Base-by-base conservation (phyloP, 768 basidiomycete genomes). In the Phlegmacium glaucopus region DNA sequence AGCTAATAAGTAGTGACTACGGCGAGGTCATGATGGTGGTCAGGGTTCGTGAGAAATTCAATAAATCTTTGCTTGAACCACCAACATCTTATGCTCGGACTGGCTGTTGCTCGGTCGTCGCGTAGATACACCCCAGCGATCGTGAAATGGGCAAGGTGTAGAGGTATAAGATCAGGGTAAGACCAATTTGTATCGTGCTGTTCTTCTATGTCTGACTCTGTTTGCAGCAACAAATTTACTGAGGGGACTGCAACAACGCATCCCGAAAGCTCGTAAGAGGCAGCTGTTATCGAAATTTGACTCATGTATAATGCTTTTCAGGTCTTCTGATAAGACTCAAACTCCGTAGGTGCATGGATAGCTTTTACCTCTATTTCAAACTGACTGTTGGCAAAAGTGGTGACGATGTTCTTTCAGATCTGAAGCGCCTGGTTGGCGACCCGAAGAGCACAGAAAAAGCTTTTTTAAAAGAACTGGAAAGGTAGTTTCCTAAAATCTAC, bases 81-180 rank as follows among this genome's bases (percentile, higher is more conserved):
- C 51, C 27, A 53, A 49, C 47, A 51, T 49, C 39, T 45, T 11
- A 60, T 60, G 59, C 42, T 58, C 35, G 56, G 56, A 46, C 54
- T 61, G 15, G 49, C 55, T 36, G 41, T 47, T 25, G 48, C 47
- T 48, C 52, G 56, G 39, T 54, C 59, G 16, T 49, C 56, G 37
- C 54, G 50, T 18, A 50, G 52, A 46, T 54, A 45, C 16, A 34
- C 44, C 15, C 47, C 54, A 18, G 40, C 45, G 5, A 34, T 51
- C 25, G 40, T 49, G 25, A 25, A 46, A 48, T 45, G 52, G 38
- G 44, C 50, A 9, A 50, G 59, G 29, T 38, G 42, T 6, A 44
- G 44, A 3, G 51, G 49, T 12, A 53, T 45, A 9, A 39, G 29
- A 4, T 17, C 55, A 25, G 49, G 25, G 57, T 55, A 40, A 34